Base-by-base conservation (phyloP, 2,329 filamentous ascomycete species). In the Fusarium drepaniforme region DNA sequence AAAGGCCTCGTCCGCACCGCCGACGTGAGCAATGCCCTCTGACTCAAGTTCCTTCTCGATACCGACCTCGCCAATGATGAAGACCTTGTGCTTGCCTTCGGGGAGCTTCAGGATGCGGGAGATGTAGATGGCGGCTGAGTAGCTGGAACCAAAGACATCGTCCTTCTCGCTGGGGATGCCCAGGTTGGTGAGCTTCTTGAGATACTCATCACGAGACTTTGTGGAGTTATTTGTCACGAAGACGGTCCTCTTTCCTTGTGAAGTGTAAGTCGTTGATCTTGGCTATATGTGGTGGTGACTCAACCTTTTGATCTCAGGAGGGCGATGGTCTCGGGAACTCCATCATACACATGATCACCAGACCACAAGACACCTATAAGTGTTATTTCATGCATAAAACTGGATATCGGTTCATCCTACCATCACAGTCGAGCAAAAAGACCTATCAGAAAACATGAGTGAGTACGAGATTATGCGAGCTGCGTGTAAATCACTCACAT, bases 181-280 rank as follows among this genome's bases (percentile, higher is more conserved):
- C 82, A 98, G 89, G 64, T 86, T 86, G 57, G 93, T 91, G 70
- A 99, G 92, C 82, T 98, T 99, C 87, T 96, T 95, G 83, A 93
- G 93, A 85, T 99, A 99, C 82, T 98, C 95, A 60, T 90, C 87
- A 67, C 97, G 93, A 13, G 96, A 98, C 83, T 99, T 99, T 67
- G 97, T 98, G 81, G 95, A 98, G 87, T 99, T 99, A 86, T 99
- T 99, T 46, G 97, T 99, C 63, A 99, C 97, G 81, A 99, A 99
- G 65, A 99, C 92, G 38, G 97, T 90, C 82, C 93, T 93, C 84
- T 99, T 99, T 81, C 94, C 96, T 97, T 64, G 25, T 5, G 16
- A 11, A 23, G 46, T 66, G 64, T 76, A 33, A 75, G 65, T 38
- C 15, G 62, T 46, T 35, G 38, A 28, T 63, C 72, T 18, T 8